phyloP scores from a whole-genome alignment of 805 yeast genomes.

The Metschnikowia lunata region DNA sequence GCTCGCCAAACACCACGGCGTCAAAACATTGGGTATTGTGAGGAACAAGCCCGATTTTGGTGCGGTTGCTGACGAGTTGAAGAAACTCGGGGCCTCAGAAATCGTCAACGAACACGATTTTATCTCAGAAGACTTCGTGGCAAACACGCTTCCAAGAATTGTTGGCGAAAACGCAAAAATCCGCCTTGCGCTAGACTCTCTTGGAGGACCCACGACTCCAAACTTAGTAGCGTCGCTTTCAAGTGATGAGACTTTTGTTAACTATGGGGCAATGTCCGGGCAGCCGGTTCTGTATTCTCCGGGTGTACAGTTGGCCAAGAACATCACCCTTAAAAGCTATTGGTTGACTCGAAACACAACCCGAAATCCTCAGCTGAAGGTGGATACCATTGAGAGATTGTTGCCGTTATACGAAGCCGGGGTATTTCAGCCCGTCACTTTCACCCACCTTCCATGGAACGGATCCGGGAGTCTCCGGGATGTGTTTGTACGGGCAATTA shows the following conservation, averaged over 20 bases:
- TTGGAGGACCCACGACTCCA: conserved; percentile 25
- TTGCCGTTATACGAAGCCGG: conserved; percentile 56
- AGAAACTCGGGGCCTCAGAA: conserved; percentile 28
- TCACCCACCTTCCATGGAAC: conserved; percentile 34
- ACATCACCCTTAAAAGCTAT: conserved; percentile 26
- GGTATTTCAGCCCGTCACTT: conserved; percentile 47
- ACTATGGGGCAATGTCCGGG: conserved; percentile 25
- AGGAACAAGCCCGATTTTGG: conserved; percentile 23
- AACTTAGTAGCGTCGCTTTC: conserved; percentile 23
- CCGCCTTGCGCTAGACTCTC: conserved; percentile 30
- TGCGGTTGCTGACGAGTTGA: conserved; percentile 19
- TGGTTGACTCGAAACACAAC: conserved; percentile 29
- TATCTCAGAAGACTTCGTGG: conserved; percentile 14
- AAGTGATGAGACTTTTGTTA: conserved; percentile 24
- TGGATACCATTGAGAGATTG: conserved; percentile 50
- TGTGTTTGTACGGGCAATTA: conserved; percentile 9
- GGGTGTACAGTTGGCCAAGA: conserved; percentile 27
- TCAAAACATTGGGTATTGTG: conserved; percentile 26
- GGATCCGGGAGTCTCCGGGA: conserved; percentile 9
- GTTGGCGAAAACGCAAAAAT: conserved; percentile 20
- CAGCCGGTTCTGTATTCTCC: conserved; percentile 18
- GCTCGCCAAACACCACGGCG: conserved; percentile 21
- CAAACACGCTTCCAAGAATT: conserved; percentile 12
- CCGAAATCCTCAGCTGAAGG: conserved; percentile 53
- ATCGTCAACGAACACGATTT: conserved; percentile 29